A percentile compares a stretch with the other conserved stretches of the same genome.
phyloP scores from a whole-genome alignment of 2,329 filamentous ascomycete species.

The Botryotinia calthae region DNA sequence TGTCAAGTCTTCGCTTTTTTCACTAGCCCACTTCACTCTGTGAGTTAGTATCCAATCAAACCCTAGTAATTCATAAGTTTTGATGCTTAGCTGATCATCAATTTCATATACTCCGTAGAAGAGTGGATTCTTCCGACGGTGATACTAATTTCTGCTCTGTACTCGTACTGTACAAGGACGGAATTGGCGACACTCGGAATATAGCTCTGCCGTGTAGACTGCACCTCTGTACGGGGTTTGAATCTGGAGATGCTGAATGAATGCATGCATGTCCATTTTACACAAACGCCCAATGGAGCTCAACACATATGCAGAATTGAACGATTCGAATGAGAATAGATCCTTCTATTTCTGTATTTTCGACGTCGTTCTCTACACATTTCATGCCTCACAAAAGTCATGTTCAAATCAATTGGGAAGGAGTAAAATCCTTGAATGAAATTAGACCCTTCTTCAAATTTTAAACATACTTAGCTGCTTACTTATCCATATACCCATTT shows the following conservation, averaged over 20 bases:
- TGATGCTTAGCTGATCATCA: slow-evolving; percentile 5
- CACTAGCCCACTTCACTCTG: neutral
- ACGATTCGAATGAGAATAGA: neutral
- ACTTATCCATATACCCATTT: neutral
- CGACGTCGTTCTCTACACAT: neutral
- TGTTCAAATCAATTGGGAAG: neutral
- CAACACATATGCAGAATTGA: neutral
- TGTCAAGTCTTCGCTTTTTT: slow-evolving; percentile 6
- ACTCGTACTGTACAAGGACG: neutral
- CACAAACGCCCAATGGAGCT: neutral
- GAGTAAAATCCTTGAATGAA: neutral
- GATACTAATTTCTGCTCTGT: neutral
- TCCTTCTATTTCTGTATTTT: neutral
- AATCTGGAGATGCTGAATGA: neutral
- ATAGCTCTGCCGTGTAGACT: neutral
- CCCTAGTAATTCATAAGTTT: slow-evolving; percentile 6
- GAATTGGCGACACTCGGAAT: slow-evolving; percentile 4
- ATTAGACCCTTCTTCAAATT: neutral
- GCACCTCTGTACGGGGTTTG: neutral
- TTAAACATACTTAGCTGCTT: neutral
- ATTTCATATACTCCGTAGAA: neutral
- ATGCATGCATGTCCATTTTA: neutral
- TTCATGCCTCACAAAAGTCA: neutral
- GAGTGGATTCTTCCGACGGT: neutral
- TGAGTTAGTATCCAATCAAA: neutral